Percentiles rank a stretch among this genome's conserved stretches.
Conservation (phyloP, 2,329 filamentous ascomycete genomes). For the Penicillium sp. region DNA sequence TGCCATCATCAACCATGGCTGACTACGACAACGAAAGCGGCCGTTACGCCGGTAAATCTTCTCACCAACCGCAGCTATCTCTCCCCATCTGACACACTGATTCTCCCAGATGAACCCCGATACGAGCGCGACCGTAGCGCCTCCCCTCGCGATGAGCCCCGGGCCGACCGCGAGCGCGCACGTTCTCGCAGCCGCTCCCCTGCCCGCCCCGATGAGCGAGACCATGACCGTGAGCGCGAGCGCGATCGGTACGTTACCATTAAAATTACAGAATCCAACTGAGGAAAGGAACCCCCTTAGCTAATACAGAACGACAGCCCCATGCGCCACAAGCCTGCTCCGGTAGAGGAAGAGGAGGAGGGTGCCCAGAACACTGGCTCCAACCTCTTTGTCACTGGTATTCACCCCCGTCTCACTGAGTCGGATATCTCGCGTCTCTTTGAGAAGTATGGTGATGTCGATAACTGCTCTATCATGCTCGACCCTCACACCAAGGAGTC, state of each 20-base stretch:
- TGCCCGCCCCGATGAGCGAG: slow-evolving; percentile 54
- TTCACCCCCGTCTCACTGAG: slow-evolving; percentile 89
- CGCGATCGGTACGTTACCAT: slow-evolving; percentile 2
- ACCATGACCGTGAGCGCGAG: neutral
- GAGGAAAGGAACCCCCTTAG: no score
- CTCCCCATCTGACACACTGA: neutral
- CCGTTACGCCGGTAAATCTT: slow-evolving; percentile 66
- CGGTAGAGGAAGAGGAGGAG: slow-evolving; percentile 63
- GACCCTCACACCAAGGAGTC: slow-evolving; percentile 98
- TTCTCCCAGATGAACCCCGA: slow-evolving; percentile 60
- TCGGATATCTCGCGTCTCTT: slow-evolving; percentile 92
- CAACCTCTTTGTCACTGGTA: slow-evolving; percentile 98
- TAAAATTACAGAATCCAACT: neutral
- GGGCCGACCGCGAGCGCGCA: slow-evolving; percentile 58
- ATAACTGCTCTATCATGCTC: slow-evolving; percentile 99
- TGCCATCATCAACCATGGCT: slow-evolving; percentile 42
- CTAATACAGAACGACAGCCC: neutral
- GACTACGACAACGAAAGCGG: slow-evolving; percentile 70
- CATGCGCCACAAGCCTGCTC: slow-evolving; percentile 17
- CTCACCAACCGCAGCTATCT: neutral
- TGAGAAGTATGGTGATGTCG: slow-evolving; percentile 97
- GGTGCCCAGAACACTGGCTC: slow-evolving; percentile 89
- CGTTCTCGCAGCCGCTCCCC: slow-evolving; percentile 71
- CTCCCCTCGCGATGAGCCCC: slow-evolving; percentile 64
- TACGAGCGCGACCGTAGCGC: slow-evolving; percentile 70